Percentiles rank a stretch among this genome's conserved stretches.
These are phyloP conservation scores for Monosporozyma servazzii DNA, from an alignment of 805 yeast genomes.

Conservation along the genomic window DNA sequence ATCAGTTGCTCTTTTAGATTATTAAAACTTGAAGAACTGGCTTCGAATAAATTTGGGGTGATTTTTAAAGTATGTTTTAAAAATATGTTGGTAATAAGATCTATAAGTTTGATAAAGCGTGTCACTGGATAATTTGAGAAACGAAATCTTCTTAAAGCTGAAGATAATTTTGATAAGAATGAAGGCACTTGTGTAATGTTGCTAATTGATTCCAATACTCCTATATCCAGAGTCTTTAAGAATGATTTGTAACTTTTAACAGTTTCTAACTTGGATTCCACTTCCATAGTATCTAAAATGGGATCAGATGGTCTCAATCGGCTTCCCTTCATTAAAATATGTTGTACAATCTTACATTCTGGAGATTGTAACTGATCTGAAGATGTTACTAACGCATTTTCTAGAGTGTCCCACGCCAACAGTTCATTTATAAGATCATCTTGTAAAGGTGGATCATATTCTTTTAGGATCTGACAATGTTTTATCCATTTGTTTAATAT, in stretches of 20 bases:
- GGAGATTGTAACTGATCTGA: conserved; percentile 48
- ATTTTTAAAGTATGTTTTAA: conserved; percentile 36
- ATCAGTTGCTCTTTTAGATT: conserved; percentile 16
- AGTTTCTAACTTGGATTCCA: conserved; percentile 42
- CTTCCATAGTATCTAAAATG: conserved; percentile 60
- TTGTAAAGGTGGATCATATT: conserved; percentile 36
- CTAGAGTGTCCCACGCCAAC: conserved; percentile 70
- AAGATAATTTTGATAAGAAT: conserved; percentile 42
- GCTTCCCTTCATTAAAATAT: conserved; percentile 56
- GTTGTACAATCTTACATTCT: conserved; percentile 49
- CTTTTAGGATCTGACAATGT: conserved; percentile 43
- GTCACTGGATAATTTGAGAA: conserved; percentile 52
- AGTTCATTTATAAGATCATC: conserved; percentile 60
- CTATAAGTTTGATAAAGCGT: conserved; percentile 57
- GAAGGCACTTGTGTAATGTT: conserved; percentile 37
- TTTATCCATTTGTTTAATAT: conserved; percentile 69
- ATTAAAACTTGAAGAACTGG: conserved; percentile 35
- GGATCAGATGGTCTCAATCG: conserved; percentile 54
- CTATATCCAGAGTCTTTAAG: conserved; percentile 61
- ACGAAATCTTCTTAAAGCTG: conserved; percentile 55
- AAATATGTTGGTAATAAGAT: conserved; percentile 52
- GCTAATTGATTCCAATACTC: conserved; percentile 43
- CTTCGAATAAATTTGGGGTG: conserved; percentile 37
- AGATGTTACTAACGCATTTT: conserved; percentile 45
- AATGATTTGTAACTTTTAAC: conserved; percentile 53